Percentiles rank a stretch among this genome's conserved stretches.
Conservation (phyloP, 805 yeast species). For the Zygoascus flipseniorum region DNA sequence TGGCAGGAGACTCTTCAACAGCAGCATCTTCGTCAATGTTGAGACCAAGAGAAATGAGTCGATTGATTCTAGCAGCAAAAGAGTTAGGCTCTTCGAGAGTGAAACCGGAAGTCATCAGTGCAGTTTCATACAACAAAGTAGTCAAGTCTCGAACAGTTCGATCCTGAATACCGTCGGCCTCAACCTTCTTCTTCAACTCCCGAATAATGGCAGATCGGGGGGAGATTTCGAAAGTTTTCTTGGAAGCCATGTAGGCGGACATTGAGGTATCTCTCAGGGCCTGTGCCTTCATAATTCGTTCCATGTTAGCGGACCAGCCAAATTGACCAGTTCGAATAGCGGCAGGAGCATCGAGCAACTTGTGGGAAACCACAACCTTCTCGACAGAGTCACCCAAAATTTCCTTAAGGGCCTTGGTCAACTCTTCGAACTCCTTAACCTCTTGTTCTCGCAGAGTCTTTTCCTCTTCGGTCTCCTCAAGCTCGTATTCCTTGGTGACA, state of each 20-base stretch:
- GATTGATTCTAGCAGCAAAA: slow-evolving; percentile 95
- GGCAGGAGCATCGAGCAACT: slow-evolving; percentile 97
- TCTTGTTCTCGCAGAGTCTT: slow-evolving; percentile 90
- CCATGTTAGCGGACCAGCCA: slow-evolving; percentile 99
- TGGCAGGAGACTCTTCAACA: slow-evolving; percentile 31
- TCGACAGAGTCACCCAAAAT: slow-evolving; percentile 97
- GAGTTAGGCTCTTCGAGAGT: slow-evolving; percentile 97
- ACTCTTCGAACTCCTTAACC: slow-evolving; percentile 82
- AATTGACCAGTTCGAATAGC: slow-evolving; percentile 99
- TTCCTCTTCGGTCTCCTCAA: slow-evolving; percentile 95
- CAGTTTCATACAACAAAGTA: slow-evolving; percentile 93
- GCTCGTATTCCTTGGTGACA: slow-evolving; percentile 97
- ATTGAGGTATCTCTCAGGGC: slow-evolving; percentile 97
- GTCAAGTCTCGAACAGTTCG: slow-evolving; percentile 98
- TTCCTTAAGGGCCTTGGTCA: slow-evolving; percentile 94
- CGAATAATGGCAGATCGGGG: slow-evolving; percentile 92
- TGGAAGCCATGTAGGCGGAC: slow-evolving; percentile 99
- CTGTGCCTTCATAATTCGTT: slow-evolving; percentile 99
- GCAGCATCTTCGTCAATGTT: slow-evolving; percentile 64
- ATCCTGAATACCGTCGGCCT: slow-evolving; percentile 94
- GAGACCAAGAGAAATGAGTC: slow-evolving; percentile 95
- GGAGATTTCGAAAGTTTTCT: slow-evolving; percentile 98
- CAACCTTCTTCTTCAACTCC: slow-evolving; percentile 95
- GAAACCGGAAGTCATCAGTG: slow-evolving; percentile 97
- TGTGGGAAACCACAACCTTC: slow-evolving; percentile 97